A percentile compares a stretch with the other conserved stretches of the same genome.
phyloP scores from a whole-genome alignment of 352 stramenopile species.

The Globisporangium abappressorium region DNA sequence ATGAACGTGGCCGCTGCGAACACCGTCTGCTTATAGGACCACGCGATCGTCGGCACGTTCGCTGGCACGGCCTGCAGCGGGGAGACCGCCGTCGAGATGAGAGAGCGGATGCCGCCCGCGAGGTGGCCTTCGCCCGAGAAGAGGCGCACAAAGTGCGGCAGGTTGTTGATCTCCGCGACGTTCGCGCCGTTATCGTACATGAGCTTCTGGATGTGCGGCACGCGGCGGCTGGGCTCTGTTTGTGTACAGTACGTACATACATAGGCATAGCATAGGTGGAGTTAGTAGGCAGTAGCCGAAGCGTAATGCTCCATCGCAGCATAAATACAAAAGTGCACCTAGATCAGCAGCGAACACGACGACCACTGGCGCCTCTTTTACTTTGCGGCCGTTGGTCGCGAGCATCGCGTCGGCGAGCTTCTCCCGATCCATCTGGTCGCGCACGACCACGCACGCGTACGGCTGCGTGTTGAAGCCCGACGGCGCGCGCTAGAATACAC shows the following conservation, averaged over 20 bases:
- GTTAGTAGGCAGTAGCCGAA: not conserved
- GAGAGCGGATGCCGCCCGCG: slow-evolving; percentile 43
- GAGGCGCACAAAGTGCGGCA: slow-evolving; percentile 59
- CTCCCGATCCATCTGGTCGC: slow-evolving; percentile 63
- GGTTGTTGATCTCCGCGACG: slow-evolving; percentile 44
- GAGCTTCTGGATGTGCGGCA: slow-evolving; percentile 69
- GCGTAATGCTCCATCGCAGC: not conserved
- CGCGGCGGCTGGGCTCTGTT: slow-evolving; percentile 66
- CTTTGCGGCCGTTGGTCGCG: slow-evolving; percentile 63
- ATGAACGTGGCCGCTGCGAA: slow-evolving; percentile 74
- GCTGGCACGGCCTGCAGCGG: slow-evolving; percentile 59
- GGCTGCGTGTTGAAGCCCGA: slow-evolving; percentile 83
- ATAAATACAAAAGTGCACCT: slow-evolving; percentile 22
- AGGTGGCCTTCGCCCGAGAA: slow-evolving; percentile 72
- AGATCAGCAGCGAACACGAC: slow-evolving; percentile 81
- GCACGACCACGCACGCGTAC: slow-evolving; percentile 76
- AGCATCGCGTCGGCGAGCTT: slow-evolving; percentile 76
- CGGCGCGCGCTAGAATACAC: slow-evolving; percentile 44
- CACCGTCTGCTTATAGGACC: slow-evolving; percentile 79
- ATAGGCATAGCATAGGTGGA: not conserved
- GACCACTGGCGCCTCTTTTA: slow-evolving; percentile 73
- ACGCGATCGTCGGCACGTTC: slow-evolving; percentile 65
- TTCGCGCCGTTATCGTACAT: slow-evolving; percentile 52
- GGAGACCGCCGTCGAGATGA: slow-evolving; percentile 62
- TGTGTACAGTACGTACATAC: not conserved